Evolutionary conservation across 805 yeast species (phyloP).

Genomic region (Saturnispora halmiae): DNA sequence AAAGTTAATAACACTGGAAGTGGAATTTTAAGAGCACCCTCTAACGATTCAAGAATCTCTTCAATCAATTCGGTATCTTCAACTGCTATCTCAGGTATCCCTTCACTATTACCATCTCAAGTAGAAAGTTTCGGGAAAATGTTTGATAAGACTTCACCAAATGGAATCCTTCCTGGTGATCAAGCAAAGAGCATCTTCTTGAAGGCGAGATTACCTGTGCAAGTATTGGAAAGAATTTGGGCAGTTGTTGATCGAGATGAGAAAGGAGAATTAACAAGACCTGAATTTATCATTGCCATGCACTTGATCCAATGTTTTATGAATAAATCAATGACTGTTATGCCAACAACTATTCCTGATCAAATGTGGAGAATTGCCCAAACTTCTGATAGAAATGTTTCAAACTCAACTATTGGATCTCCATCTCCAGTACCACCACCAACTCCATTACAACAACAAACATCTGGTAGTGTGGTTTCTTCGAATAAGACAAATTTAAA

Average conservation of each 20-base stretch:
- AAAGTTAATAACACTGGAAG: constrained; percentile 30
- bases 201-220: constrained; percentile 79
- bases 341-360: constrained; percentile 27
- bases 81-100: constrained; percentile 32
- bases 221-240: constrained; percentile 82
- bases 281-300: constrained; percentile 89
- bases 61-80: constrained; percentile 25
- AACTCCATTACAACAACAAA: constrained; percentile 12
- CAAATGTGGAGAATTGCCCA: constrained; percentile 28
- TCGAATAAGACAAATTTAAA: constrained; percentile 19
- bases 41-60: constrained; percentile 27
- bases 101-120: constrained; percentile 49
- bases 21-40: constrained; percentile 16
- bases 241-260: constrained; percentile 69
- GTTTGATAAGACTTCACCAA: constrained; percentile 58
- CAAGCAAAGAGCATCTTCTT: constrained; percentile 78
- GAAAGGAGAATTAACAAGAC: constrained; percentile 60
- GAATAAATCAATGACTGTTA: constrained; percentile 46
- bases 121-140: constrained; percentile 57
- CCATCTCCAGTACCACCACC: constrained; percentile 12
- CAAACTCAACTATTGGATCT: constrained; percentile 14
- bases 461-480: constrained; percentile 9
- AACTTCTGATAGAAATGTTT: neutral
- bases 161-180: constrained; percentile 55
- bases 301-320: constrained; percentile 79